These are phyloP conservation scores for Leptomonas pyrrhocoris DNA, from an alignment of 208 protist genomes.

Conservation along the genomic window DNA sequence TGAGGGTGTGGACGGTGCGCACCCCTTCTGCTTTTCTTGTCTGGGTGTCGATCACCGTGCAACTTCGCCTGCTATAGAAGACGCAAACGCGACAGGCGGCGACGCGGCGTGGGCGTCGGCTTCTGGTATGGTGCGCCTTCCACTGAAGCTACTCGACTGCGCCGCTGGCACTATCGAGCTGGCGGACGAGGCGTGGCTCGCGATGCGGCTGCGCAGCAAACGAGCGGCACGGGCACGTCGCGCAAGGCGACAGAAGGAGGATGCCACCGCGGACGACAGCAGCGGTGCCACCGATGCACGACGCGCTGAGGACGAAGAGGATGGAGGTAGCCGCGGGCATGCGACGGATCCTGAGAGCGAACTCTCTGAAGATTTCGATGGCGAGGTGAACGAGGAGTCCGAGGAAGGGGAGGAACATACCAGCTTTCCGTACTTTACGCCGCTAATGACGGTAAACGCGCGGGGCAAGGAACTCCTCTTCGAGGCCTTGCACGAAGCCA, in stretches of 20 bases:
- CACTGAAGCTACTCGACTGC: slow-evolving; percentile 26
- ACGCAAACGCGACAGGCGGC: background rate
- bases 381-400: slow-evolving; percentile 7
- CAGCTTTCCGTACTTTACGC: background rate
- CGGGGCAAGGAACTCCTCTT: slow-evolving; percentile 50
- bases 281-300: background rate
- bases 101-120: too few relatives aligned
- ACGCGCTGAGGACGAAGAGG: background rate
- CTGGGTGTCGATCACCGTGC: background rate
- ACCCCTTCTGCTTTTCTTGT: background rate
- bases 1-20: background rate
- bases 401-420: background rate
- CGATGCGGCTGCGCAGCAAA: background rate
- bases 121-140: slow-evolving; percentile 11
- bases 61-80: background rate
- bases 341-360: background rate
- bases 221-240: background rate
- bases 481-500: slow-evolving; percentile 49
- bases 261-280: background rate
- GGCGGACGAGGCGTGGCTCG: slow-evolving; percentile 6
- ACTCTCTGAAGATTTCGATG: background rate
- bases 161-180: slow-evolving; percentile 24
- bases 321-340: background rate
- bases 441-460: slow-evolving; percentile 7
- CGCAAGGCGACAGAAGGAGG: background rate